Base-by-base conservation (phyloP, 768 basidiomycete genomes). In the Suillus alpinus region DNA sequence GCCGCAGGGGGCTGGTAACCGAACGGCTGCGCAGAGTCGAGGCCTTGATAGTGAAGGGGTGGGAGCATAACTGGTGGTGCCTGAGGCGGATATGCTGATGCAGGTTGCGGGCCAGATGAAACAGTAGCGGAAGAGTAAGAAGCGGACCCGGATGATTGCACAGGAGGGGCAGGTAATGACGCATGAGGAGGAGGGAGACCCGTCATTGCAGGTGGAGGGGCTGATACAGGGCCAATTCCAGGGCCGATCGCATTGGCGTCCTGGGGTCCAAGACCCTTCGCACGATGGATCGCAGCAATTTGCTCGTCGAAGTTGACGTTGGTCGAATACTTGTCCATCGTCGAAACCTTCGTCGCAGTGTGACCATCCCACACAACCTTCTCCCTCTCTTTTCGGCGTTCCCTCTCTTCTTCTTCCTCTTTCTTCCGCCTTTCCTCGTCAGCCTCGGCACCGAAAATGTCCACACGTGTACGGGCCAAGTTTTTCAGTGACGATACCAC, bases 331-430 rank as follows among this genome's bases (percentile, higher is more conserved):
- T 94, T 94, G 82, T 95, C 92, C 69, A 95, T 80, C 1, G 94
- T 97, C 66, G 86, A 87, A 53, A 89, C 89, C 77, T 95, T 98
- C 47, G 94, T 91, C 47, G 94, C 91, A 2, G 95, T 95, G 74
- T 98, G 95, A 67, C 97, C 97, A 75, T 98, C 97, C 97, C 97
- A 99, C 53, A 98, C 92, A 66, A 93, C 91, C 72, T 92, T 95
- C 76, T 98, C 97, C 72, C 88, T 86, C 73, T 96, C 95, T 71
- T 86, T 90, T 65, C 94, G 81, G 69, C 84, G 84, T 63, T 88
- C 85, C 58, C 85, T 81, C 68, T 94, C 92, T 63, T 90, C 89
- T 56, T 94, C 94, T 64, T 97, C 95, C 67, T 95, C 91, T 51
- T 81, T 83, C 75, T 88, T 91, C 63, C 94, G 84, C 60, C 88